Base-by-base conservation (phyloP, 257 asterid genomes). In the Fraxinus anomala region DNA sequence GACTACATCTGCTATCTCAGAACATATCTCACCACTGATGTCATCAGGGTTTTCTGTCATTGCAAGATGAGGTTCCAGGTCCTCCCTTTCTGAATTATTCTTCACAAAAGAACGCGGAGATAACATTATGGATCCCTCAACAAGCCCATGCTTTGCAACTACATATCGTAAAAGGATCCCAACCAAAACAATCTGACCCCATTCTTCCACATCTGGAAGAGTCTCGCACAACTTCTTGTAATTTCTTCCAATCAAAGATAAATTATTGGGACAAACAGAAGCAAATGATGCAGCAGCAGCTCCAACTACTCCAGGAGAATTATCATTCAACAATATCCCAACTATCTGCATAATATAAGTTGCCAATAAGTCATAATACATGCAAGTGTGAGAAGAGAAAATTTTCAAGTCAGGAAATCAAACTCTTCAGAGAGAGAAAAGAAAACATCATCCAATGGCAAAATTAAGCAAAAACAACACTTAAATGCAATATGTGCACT, bases 201-300 rank as follows among this genome's bases (percentile, higher is more conserved):
- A 93, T 86, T 93, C 98, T 86, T 93, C 99, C 76, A 96, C 97
- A 83, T 96, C 99, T 51, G 96, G 97, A 82, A 95, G 99, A 81
- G 87, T 95, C 87, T 92, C 96, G 24, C 99, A 95, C 85, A 95
- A 85, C 76, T 85, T 89, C 91, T 82, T 90, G 85, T 88, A 96
- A 79, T 86, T 88, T 92, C 87, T 91, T 85, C 92, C 97, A 78
- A 96, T 89, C 84, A 96, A 80, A 77, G 90, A 82, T 65, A 93
- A 87, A 81, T 92, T 92, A 85, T 86, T 88, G 76, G 99, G 99
- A 83, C 98, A 96, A 85, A 91, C 82, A 66, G 92, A 88, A 86
- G 96, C 91, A 89, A 96, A 93, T 71, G 98, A 90, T 28, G 97
- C 93, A 44, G 99, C 97, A 77, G 99, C 99, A 79, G 97, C 97